Evolutionary conservation across 1,284 basidiomycete genomes (phyloP), one percentile per base, ranked within the genome.

Genomic region (Porphyrellus sp.): DNA sequence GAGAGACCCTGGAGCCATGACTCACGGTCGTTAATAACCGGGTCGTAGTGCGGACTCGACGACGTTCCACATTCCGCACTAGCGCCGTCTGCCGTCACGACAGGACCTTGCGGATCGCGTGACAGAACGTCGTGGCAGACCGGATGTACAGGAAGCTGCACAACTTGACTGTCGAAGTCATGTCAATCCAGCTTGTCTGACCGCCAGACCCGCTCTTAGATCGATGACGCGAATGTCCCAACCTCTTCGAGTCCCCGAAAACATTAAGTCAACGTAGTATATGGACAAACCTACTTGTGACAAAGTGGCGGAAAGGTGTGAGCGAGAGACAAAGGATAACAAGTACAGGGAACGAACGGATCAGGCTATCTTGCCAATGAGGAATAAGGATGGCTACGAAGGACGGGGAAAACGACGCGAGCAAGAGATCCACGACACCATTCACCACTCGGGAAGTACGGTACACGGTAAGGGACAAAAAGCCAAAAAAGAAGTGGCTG

Each of bases 261-360:
- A 46, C 42, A 64, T 55, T 65, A 68, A 49, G 63, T 65, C 62
- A 57, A 54, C 54, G 58, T 61, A 65, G 51, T 63, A 54, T 69
- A 68, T 58, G 46, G 5, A 68, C 61, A 60, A 49, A 56, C 50
- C 61, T 65, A 64, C 53, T n/a, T 63, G 61, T 62, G 63, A 69
- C 63, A 63, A 18, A 27, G 27, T 46, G 42, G 48, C 13, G 39
- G 16, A 42, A 8, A n/a, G 6, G 41, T 45, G 35, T 41, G 37
- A 44, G 34, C 31, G 42, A 20, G 16, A 33, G 34, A 46, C 24
- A 46, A 34, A 25, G 13, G 30, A 21, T n/a, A 16, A 39, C 21
- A 46, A 39, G 49, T 27, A 52, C 39, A 60, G 12, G 44, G 16
- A 53, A 55, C 9, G 27, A 51, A 35, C 15, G 37, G 43, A 40